phyloP scores from a whole-genome alignment of 1,284 basidiomycete species.

The Melampsora larici-populina region DNA sequence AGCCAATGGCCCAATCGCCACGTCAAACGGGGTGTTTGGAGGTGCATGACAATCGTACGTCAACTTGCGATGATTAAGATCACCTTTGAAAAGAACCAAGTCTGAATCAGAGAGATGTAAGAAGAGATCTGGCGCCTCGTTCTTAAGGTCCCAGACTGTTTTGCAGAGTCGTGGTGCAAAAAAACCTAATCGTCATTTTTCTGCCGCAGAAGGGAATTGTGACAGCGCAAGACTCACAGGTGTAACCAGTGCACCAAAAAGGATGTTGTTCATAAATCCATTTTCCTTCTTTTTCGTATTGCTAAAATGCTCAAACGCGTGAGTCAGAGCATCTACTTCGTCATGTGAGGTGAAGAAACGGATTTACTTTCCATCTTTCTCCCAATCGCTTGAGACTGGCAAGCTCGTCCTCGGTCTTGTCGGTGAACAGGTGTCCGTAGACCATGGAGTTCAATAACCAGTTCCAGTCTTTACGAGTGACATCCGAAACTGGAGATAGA shows the following conservation, averaged over 20 bases:
- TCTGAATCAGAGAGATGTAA: conserved; percentile 84
- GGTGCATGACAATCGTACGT: conserved; percentile 92
- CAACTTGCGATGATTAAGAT: conserved; percentile 85
- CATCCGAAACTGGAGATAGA: conserved; percentile 66
- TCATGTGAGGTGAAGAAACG: not conserved
- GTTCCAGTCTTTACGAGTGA: conserved; percentile 92
- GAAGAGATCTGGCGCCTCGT: conserved; percentile 89
- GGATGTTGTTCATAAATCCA: conserved; percentile 96
- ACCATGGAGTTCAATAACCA: conserved; percentile 79
- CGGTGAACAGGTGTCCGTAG: conserved; percentile 81
- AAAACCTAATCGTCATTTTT: not conserved
- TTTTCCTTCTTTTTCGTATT: conserved; percentile 88
- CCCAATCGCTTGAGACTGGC: conserved; percentile 78
- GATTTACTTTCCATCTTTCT: conserved; percentile 76
- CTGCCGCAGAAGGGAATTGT: not conserved
- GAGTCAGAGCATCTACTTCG: not conserved
- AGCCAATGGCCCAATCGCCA: conserved; percentile 90
- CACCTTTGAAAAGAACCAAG: conserved; percentile 94
- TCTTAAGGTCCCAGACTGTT: conserved; percentile 74
- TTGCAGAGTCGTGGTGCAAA: conserved; percentile 38
- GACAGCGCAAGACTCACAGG: conserved; percentile 58
- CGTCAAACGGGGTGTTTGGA: conserved; percentile 79
- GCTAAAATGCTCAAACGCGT: conserved; percentile 55
- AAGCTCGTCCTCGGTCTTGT: conserved; percentile 72
- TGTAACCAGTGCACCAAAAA: conserved; percentile 85